These are phyloP conservation scores for Evansstolkia leycettana DNA, from an alignment of 495 filamentous ascomycete genomes.

Conservation along the genomic window DNA sequence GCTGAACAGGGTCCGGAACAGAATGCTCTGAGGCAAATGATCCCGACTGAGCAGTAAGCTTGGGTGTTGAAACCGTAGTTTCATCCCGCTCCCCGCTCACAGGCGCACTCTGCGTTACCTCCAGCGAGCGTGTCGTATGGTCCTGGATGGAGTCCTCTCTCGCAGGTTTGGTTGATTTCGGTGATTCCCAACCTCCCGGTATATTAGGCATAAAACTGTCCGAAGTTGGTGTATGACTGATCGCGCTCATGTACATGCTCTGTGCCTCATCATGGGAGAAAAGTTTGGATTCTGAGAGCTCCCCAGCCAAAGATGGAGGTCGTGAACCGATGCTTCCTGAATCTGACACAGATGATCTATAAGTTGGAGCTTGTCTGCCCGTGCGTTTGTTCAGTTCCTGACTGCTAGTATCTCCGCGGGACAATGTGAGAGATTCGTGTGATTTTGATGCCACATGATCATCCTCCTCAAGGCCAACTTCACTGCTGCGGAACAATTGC, in stretches of 20 bases:
- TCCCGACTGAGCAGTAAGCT: conserved; percentile 11
- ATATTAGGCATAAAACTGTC: conserved; percentile 34
- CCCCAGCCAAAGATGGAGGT: conserved; percentile 22
- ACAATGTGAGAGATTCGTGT: neutral
- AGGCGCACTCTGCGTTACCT: no score
- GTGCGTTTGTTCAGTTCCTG: no score
- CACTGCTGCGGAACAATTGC: conserved; percentile 2
- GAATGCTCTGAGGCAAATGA: neutral
- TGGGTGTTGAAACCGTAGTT: conserved; percentile 16
- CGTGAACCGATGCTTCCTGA: conserved; percentile 12
- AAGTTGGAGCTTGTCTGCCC: conserved; percentile 1
- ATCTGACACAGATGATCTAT: conserved; percentile 10
- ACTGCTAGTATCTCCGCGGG: neutral
- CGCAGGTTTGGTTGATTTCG: conserved; percentile 5
- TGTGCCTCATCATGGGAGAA: conserved; percentile 88
- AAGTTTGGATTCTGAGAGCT: conserved; percentile 60
- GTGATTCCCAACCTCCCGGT: conserved; percentile 49
- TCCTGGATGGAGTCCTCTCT: neutral
- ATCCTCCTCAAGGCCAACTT: conserved; percentile 1
- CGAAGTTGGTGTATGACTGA: conserved; percentile 29
- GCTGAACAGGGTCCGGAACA: no score
- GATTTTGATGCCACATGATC: neutral
- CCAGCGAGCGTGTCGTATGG: no score
- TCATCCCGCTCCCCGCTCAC: conserved; percentile 6
- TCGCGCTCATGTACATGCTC: conserved; percentile 88